Conservation (phyloP, 2,329 filamentous ascomycete species). For the Pseudocercospora ulei region DNA sequence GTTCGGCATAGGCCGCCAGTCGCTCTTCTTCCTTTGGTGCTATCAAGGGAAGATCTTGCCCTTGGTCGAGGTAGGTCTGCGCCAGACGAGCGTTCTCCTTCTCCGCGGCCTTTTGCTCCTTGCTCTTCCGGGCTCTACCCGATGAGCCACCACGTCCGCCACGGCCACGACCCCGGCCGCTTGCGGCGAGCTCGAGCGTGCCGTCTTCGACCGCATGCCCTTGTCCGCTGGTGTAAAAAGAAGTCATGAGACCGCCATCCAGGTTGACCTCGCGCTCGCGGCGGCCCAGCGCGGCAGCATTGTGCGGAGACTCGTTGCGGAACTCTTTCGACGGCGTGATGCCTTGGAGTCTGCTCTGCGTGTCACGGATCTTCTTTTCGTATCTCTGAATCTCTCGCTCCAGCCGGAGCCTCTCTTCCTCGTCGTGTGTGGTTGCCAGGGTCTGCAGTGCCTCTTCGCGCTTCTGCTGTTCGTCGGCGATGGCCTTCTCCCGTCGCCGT, state of each 20-base stretch:
- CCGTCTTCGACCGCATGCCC: constrained; percentile 23
- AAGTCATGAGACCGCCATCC: constrained; percentile 74
- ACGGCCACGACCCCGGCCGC: constrained; percentile 43
- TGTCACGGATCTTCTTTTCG: constrained; percentile 85
- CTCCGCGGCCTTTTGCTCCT: constrained; percentile 58
- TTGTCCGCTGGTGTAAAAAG: constrained; percentile 51
- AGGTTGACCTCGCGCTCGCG: constrained; percentile 55
- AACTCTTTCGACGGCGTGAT: constrained; percentile 66
- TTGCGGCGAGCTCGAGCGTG: constrained; percentile 25
- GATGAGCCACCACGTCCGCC: constrained; percentile 27
- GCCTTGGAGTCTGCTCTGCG: constrained; percentile 75
- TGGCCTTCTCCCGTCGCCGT: constrained; percentile 84
- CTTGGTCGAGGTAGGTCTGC: constrained; percentile 71
- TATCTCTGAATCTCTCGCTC: constrained; percentile 79
- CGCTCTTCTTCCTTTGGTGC: constrained; percentile 51
- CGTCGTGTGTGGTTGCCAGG: constrained; percentile 68
- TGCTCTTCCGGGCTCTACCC: constrained; percentile 78
- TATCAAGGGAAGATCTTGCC: constrained; percentile 58
- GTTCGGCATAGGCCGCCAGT: constrained; percentile 35
- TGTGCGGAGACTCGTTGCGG: constrained; percentile 54
- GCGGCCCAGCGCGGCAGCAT: constrained; percentile 25
- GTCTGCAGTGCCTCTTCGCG: constrained; percentile 68
- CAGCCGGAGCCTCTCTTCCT: constrained; percentile 69
- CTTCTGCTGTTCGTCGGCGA: constrained; percentile 78
- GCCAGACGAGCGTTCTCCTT: constrained; percentile 74